A percentile compares a stretch with the other conserved stretches of the same genome.
phyloP scores from a whole-genome alignment of 1,139 yeast species.

The Kazachstania sp. region DNA sequence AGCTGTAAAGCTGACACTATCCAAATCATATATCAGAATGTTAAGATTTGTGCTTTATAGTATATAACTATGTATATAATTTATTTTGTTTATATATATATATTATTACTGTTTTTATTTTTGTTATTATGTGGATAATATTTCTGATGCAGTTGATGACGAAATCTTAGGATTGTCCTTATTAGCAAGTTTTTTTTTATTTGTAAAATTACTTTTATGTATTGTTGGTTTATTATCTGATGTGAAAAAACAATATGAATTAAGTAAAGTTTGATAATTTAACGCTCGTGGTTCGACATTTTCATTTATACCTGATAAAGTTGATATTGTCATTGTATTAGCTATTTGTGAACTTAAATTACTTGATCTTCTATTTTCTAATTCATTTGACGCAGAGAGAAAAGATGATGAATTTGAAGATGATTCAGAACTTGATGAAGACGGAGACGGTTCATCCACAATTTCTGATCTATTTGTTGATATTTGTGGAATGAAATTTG shows the following conservation, averaged over 20 bases:
- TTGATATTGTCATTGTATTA: conserved; percentile 2
- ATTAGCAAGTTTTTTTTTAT: not conserved
- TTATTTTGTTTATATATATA: not conserved
- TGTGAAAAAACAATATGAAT: conserved; percentile 6
- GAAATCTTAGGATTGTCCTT: not conserved
- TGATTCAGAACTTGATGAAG: not conserved
- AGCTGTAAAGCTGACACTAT: too few relatives aligned
- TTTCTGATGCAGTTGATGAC: conserved; percentile 1
- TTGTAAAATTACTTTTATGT: not conserved
- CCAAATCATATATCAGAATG: not conserved
- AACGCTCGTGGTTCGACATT: conserved; percentile 2
- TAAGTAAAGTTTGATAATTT: conserved; percentile 4
- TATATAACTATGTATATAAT: not conserved
- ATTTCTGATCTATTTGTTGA: not conserved
- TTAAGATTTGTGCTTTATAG: not conserved
- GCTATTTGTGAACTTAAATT: conserved; percentile 1
- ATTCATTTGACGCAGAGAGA: conserved; percentile 1
- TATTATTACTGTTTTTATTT: not conserved
- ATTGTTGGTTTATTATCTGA: conserved; percentile 1
- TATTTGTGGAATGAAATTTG: not conserved
- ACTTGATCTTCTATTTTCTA: not conserved
- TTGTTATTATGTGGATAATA: not conserved
- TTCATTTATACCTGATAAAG: not conserved
- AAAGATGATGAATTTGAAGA: conserved; percentile 3
- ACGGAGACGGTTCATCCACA: not conserved